These are phyloP conservation scores for Alternaria consortialis DNA, from an alignment of 2,329 filamentous ascomycete genomes.

Conservation along the genomic window DNA sequence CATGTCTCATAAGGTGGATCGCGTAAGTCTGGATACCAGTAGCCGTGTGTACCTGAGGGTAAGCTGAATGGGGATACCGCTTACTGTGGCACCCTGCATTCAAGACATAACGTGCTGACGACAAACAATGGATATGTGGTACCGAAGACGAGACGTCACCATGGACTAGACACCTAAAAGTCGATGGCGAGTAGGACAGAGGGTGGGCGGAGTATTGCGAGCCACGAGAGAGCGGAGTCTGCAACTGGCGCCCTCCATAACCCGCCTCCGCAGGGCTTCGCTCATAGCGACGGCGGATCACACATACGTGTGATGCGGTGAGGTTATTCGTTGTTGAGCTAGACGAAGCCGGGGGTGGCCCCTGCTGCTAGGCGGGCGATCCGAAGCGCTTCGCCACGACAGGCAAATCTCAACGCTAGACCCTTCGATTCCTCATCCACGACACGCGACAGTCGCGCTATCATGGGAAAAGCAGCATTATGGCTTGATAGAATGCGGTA, in stretches of 20 bases:
- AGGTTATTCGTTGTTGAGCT: constrained; percentile 32
- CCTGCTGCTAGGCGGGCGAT: constrained; percentile 25
- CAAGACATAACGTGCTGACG: constrained; percentile 22
- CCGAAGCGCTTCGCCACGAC: constrained; percentile 29
- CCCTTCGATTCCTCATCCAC: constrained; percentile 16
- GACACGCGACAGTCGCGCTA: constrained; percentile 35
- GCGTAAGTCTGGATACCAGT: constrained; percentile 11
- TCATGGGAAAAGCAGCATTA: constrained; percentile 10
- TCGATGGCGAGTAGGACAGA: constrained; percentile 8
- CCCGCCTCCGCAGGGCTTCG: constrained; percentile 23
- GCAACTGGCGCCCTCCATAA: constrained; percentile 21
- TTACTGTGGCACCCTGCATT: constrained; percentile 20
- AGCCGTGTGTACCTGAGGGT: constrained; percentile 7
- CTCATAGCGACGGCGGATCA: constrained; percentile 23
- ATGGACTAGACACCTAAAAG: constrained; percentile 6
- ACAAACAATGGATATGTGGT: constrained; percentile 17
- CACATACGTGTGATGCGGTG: constrained; percentile 23
- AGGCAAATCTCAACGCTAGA: constrained; percentile 20
- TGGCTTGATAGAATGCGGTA: constrained; percentile 9
- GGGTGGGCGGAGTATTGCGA: constrained; percentile 18
- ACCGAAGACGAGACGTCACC: constrained; percentile 27
- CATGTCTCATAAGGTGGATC: constrained; percentile 7
- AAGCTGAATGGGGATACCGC: constrained; percentile 14
- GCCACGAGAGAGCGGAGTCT: constrained; percentile 26
- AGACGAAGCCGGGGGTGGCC: constrained; percentile 20